These are phyloP conservation scores for Cyclostephanos invisitatus DNA, from an alignment of 108 stramenopile genomes.

Conservation along the genomic window DNA sequence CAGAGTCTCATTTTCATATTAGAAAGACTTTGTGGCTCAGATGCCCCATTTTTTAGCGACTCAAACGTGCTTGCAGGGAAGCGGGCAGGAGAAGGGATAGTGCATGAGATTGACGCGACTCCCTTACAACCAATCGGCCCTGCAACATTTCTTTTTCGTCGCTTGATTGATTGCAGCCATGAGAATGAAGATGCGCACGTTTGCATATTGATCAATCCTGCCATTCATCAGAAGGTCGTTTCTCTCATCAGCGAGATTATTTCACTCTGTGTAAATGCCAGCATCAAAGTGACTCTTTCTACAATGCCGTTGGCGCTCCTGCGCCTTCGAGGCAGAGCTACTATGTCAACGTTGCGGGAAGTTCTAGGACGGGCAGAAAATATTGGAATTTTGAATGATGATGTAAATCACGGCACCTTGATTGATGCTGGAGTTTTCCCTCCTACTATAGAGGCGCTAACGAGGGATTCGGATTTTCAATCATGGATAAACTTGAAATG, in stretches of 20 bases:
- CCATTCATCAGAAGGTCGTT: slow-evolving; percentile 22
- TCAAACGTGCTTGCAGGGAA: slow-evolving; percentile 25
- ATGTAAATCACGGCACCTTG: slow-evolving; percentile 28
- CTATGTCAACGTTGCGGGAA: slow-evolving; percentile 12
- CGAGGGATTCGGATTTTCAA: slow-evolving; percentile 7
- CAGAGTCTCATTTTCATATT: slow-evolving; percentile 17
- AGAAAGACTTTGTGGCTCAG: slow-evolving; percentile 30
- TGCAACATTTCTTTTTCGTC: slow-evolving; percentile 36
- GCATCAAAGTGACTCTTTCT: slow-evolving; percentile 17
- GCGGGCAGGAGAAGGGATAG: slow-evolving; percentile 33
- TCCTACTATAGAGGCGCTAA: not conserved
- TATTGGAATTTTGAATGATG: slow-evolving; percentile 3
- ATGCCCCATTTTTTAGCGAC: slow-evolving; percentile 31
- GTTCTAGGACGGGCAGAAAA: slow-evolving; percentile 15
- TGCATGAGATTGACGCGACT: slow-evolving; percentile 39
- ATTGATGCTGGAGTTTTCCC: slow-evolving; percentile 11
- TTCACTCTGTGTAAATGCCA: not conserved
- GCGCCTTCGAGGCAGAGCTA: slow-evolving; percentile 34
- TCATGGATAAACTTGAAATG: slow-evolving; percentile 29
- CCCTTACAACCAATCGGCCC: slow-evolving; percentile 41
- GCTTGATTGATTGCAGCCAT: not conserved
- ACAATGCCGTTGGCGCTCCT: slow-evolving; percentile 36
- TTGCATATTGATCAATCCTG: slow-evolving; percentile 41
- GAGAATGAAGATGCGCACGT: slow-evolving; percentile 12
- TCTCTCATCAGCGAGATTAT: slow-evolving; percentile 18